phyloP scores from a whole-genome alignment of 2,329 filamentous ascomycete genomes.

The Tolypocladium tropicale region DNA sequence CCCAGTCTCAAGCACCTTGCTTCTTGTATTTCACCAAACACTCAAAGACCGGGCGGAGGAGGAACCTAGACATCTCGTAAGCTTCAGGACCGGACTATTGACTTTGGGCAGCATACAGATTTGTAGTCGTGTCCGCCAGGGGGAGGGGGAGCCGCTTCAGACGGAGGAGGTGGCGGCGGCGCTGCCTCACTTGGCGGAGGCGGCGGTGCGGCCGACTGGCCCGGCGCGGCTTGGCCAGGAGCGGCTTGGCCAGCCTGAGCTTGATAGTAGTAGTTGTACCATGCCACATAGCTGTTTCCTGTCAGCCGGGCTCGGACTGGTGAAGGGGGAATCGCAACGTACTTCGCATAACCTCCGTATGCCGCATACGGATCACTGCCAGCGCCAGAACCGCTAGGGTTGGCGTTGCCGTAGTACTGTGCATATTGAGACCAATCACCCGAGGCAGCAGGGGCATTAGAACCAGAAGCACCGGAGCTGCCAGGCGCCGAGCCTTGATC shows the following conservation, averaged over 20 bases:
- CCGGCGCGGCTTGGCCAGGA: constrained; percentile 34
- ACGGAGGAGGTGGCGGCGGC: constrained; percentile 41
- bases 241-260: constrained; percentile 36
- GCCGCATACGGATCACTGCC: constrained; percentile 75
- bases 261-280: constrained; percentile 64
- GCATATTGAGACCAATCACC: constrained; percentile 8
- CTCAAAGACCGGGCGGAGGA: constrained; percentile 43
- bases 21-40: neutral
- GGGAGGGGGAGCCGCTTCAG: constrained; percentile 20
- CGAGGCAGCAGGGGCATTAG: constrained; percentile 14
- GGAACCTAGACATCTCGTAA: constrained; percentile 31
- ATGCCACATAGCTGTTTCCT: constrained; percentile 46
- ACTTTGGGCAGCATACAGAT: constrained; percentile 34
- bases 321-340: constrained; percentile 16
- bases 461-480: constrained; percentile 22
- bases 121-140: constrained; percentile 51
- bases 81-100: neutral
- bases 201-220: constrained; percentile 42
- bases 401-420: constrained; percentile 44
- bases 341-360: constrained; percentile 81
- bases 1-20: neutral
- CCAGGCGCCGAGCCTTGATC: constrained; percentile 19
- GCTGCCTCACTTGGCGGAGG: constrained; percentile 49
- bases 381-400: neutral
- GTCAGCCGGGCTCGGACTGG: constrained; percentile 10